Percentiles rank a stretch among this genome's conserved stretches.
These are phyloP conservation scores for Exophiala spinifera DNA, from an alignment of 2,329 filamentous ascomycete species.

Conservation along the genomic window DNA sequence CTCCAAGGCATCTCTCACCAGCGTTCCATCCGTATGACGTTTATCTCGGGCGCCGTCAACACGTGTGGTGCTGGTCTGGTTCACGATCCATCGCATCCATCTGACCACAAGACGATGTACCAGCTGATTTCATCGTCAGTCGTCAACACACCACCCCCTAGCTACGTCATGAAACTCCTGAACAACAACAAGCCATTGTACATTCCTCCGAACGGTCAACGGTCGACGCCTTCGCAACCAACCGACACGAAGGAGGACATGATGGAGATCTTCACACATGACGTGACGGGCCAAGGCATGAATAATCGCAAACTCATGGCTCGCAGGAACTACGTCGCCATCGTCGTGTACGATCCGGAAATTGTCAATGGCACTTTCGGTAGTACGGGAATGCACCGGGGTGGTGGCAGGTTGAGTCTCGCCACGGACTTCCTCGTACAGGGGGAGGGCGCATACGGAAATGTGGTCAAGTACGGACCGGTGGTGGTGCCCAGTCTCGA, in stretches of 20 bases:
- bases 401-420: conserved; percentile 66
- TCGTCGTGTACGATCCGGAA: conserved; percentile 92
- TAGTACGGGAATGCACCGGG: conserved; percentile 41
- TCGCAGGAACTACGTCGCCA: conserved; percentile 84
- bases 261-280: conserved; percentile 98
- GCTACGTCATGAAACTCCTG: conserved; percentile 89
- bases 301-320: conserved; percentile 93
- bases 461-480: conserved; percentile 91
- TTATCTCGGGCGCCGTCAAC: conserved; percentile 87
- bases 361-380: conserved; percentile 54
- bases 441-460: conserved; percentile 43
- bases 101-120: conserved; percentile 99
- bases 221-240: conserved; percentile 61
- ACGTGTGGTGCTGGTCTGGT: conserved; percentile 88
- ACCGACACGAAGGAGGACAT: conserved; percentile 98
- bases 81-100: conserved; percentile 86
- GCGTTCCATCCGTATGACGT: conserved; percentile 94
- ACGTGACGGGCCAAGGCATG: conserved; percentile 76
- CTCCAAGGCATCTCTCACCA: conserved; percentile 93
- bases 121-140: conserved; percentile 92
- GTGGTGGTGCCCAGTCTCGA: conserved; percentile 89
- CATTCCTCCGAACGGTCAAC: conserved; percentile 81
- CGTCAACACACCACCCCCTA: conserved; percentile 79
- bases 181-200: conserved; percentile 84
- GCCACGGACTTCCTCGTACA: conserved; percentile 97